Base-by-base conservation (phyloP, 1,284 basidiomycete species). In the Sanghuangporus baumii region DNA sequence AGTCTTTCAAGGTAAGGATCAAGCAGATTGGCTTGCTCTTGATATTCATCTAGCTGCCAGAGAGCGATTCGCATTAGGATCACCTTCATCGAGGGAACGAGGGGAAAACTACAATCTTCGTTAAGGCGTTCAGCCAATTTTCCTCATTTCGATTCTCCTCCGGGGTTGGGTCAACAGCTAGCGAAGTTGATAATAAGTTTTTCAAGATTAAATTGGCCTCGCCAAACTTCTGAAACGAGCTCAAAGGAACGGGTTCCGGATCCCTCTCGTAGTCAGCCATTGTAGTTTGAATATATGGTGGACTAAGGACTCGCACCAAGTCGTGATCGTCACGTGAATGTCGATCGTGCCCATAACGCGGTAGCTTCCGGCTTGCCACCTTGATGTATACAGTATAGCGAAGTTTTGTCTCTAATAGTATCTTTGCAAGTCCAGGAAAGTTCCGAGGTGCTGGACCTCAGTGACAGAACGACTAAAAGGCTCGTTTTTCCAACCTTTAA, bases 1-100 rank as follows among this genome's bases (percentile, higher is more conserved):
- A 99, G 86, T 16, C 77, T 72, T 69, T 95, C 91, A n/a, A 99
- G 81, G 69, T 86, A 89, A n/a, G 96, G 95, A 73, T 99, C 97
- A n/a, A 98, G 82, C 0, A 99, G 83, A 70, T 96, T 94, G 1
- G 95, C 81, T 70, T 96, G 92, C 64, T 98, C 96, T 71, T 98
- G 95, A 71, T 98, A 99, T 71, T 88, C 84, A 72, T 87, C 84
- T 47, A 98, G 83, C 95, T 98, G 34, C 11, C 31, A 23, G 26
- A 55, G 18, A 18, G 58, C 1, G 26, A 6, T 5, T 12, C 36
- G 41, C 38, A 26, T 50, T 52, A 12, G 57, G 20, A 26, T 1
- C 20, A 20, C n/a, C n/a, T 26, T 31, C 2, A 14, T 36, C 18
- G 7, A 51, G 9, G 20, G 8, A 20, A 47, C 43, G 46, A 59